Evolutionary conservation across 1,139 yeast species (phyloP).

Genomic region (Eremothecium cymbalariae): DNA sequence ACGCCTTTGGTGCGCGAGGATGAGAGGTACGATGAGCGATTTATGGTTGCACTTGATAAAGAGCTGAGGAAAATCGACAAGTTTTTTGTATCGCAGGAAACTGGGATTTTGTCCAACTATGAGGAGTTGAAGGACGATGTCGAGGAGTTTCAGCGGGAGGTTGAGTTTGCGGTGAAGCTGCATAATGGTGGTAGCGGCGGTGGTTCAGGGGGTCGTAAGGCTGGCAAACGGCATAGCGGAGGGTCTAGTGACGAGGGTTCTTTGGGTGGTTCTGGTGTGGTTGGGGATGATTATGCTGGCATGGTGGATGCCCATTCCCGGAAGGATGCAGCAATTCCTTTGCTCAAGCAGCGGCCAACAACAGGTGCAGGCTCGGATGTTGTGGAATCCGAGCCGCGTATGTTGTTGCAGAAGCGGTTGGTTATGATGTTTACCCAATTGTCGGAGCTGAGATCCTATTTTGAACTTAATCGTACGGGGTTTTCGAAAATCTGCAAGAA

Average conservation of each 20-base stretch:
- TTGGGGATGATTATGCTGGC: too few species aligned
- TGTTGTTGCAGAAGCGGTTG: constrained; percentile 61
- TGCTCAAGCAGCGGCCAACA: too few species aligned
- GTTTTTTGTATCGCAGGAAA: constrained; percentile 50
- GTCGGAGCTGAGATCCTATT: constrained; percentile 74
- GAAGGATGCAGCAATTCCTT: too few species aligned
- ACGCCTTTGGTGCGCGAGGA: constrained; percentile 17
- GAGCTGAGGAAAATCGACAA: constrained; percentile 54
- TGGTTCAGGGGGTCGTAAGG: not conserved
- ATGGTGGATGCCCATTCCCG: too few species aligned
- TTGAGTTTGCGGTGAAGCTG: too few species aligned
- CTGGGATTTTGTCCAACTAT: constrained; percentile 40
- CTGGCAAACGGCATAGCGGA: too few species aligned
- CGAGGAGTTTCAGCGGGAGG: constrained; percentile 26
- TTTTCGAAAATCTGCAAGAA: constrained; percentile 83
- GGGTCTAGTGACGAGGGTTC: too few species aligned
- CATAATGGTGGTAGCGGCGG: too few species aligned
- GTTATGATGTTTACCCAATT: constrained; percentile 61
- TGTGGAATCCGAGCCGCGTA: constrained; percentile 36
- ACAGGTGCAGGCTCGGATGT: too few species aligned
- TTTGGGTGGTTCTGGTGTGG: too few species aligned
- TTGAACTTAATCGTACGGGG: constrained; percentile 80
- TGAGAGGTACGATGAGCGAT: constrained; percentile 25
- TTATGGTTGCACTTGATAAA: constrained; percentile 46
- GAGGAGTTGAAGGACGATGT: constrained; percentile 44